Base-by-base conservation (phyloP, 331 rosid species). In the Pyrus hybrid region DNA sequence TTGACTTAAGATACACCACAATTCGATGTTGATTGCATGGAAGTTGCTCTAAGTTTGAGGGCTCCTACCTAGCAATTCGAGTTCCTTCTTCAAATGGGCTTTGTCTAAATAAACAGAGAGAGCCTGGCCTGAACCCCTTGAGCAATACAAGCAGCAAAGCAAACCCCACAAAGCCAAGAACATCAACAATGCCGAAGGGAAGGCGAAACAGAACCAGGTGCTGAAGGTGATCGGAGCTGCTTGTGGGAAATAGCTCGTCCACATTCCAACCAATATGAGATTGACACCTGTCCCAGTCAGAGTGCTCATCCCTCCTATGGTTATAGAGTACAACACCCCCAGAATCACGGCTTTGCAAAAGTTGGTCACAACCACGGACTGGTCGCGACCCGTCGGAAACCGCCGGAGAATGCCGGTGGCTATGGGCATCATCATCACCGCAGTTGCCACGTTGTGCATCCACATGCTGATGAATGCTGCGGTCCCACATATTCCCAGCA, bases 241-340 rank as follows among this genome's bases (percentile, higher is more conserved):
- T 6, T 77, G 79, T 0, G 97, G 97, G 6, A 41, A 80, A 7
- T 89, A 87, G 63, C 88, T 89, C 83, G 81, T 89, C 96, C 97
- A 93, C 96, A 91, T 88, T 33, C 97, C 98, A 1, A 80, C 83
- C 83, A 93, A 29, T 65, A 93, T 91, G n/a, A 93, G 79, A 51
- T 93, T 93, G 73, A 93, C 98, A 49, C 97, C 97, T 30, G 97
- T 93, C 28, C 97, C 98, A 0, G 97, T 93, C 9, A 93, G 85
- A 2, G 98, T 93, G 84, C 93, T 86, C 49, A 87, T 83, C 5
- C 98, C 97, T 3, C 98, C 98, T 0, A 93, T 80, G 13, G 88
- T 83, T 20, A 90, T 75, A 0, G 92, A 84, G 57, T 83, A 91
- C 33, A 83, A 80, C 66, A 93, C 93, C 14, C 91, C 83, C 4